A percentile compares a stretch with the other conserved stretches of the same genome.
Evolutionary conservation across 129 eudicot species (phyloP).

Genomic region (Glebionis coronaria): DNA sequence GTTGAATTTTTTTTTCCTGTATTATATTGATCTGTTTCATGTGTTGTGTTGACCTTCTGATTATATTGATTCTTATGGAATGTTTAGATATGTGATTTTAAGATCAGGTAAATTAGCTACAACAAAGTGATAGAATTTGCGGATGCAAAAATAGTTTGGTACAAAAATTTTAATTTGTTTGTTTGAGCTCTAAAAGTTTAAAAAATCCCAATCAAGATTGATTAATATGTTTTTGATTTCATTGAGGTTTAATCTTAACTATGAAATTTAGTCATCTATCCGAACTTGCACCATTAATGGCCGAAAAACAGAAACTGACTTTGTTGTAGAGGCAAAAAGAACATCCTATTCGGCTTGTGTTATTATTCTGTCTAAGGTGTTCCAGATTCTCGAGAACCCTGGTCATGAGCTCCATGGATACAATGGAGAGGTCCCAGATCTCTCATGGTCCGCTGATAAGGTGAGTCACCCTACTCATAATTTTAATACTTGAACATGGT

Average conservation of each 20-base stretch:
- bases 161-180: background rate
- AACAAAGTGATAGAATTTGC: background rate
- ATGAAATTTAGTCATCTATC: too few species aligned
- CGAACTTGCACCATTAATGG: slow-evolving; percentile 50
- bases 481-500: background rate
- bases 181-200: background rate
- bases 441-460: slow-evolving; percentile 75
- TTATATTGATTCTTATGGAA: background rate
- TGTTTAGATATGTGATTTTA: slow-evolving; percentile 2
- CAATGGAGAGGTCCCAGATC: slow-evolving; percentile 67
- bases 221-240: too few species aligned
- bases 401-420: slow-evolving; percentile 69
- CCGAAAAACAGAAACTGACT: slow-evolving; percentile 55
- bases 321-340: slow-evolving; percentile 42
- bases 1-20: background rate
- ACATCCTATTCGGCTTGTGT: slow-evolving; percentile 80
- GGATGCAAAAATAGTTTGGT: background rate
- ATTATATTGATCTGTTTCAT: background rate
- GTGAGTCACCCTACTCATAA: slow-evolving; percentile 38
- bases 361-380: slow-evolving; percentile 74
- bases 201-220: background rate
- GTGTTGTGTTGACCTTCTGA: background rate
- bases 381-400: slow-evolving; percentile 70
- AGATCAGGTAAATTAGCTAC: background rate
- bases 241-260: too few species aligned